Conservation (phyloP, 2,329 filamentous ascomycete genomes). For the Tolypocladium cylindrosporum region DNA sequence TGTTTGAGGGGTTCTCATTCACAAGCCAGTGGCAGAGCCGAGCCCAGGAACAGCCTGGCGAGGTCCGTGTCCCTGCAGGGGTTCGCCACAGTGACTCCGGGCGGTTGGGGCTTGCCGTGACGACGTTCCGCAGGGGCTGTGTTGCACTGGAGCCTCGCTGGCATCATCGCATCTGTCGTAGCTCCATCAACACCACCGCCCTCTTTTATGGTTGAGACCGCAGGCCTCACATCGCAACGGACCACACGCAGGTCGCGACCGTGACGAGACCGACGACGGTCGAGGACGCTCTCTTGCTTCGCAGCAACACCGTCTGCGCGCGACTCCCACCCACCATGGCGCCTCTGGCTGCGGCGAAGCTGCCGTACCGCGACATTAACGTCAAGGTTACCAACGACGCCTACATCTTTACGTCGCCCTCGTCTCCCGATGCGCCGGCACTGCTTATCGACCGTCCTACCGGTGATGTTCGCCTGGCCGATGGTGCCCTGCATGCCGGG, state of each 20-base stretch:
- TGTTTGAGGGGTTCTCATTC: not conserved
- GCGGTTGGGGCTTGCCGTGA: not conserved
- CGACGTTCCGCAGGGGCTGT: not conserved
- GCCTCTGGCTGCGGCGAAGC: constrained; percentile 23
- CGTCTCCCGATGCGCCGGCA: constrained; percentile 78
- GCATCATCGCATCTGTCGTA: not conserved
- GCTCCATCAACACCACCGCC: not conserved
- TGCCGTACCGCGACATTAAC: constrained; percentile 93
- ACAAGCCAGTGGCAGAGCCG: not conserved
- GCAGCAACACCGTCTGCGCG: not conserved
- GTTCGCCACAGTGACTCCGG: not conserved
- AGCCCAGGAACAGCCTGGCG: not conserved
- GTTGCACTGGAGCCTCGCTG: constrained; percentile 1
- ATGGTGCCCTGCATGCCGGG: constrained; percentile 64
- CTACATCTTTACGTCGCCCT: constrained; percentile 95
- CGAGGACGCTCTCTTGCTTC: not conserved
- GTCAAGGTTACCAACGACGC: constrained; percentile 84
- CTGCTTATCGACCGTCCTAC: constrained; percentile 86
- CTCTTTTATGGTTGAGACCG: not conserved
- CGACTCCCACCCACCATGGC: constrained; percentile 19
- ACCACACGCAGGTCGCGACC: not conserved
- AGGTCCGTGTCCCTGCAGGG: not conserved
- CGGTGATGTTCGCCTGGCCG: constrained; percentile 76
- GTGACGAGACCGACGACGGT: not conserved
- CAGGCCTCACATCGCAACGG: not conserved